Evolutionary conservation across 805 yeast species (phyloP), one percentile per base, ranked within the genome.

Genomic region (Blastobotrys robertii): DNA sequence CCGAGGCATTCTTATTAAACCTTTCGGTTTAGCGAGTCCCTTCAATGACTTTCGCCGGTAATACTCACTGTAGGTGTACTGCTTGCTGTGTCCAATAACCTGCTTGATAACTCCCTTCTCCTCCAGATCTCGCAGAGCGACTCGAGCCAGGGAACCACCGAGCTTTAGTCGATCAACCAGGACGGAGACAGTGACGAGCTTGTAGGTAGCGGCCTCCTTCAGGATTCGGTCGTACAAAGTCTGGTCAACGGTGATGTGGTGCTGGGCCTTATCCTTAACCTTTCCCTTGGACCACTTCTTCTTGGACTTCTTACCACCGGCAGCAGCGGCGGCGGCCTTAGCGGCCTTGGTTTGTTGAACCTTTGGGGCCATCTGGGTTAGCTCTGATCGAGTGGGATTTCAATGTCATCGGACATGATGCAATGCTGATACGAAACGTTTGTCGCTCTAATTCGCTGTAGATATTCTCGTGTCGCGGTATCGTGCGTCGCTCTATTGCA

Each of bases 251-350:
- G 84, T 76, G 66, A 92, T 88, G 68, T 87, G 81, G 81, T 92
- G 98, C 72, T 85, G 90, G 64, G 98, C 97, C 94, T 84, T 90
- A 77, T 92, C 99, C 88, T 94, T 92, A 73, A 87, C 95, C 82
- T 94, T 87, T 75, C 96, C 96, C 82, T 90, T 88, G 84, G 94
- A 84, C 98, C 97, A 92, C 95, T 92, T 92, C 94, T 92, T 90
- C 87, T 92, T 92, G 74, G 95, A 86, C 70, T 90, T 87, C 84
- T 88, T 88, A 82, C 97, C 95, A 84, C 97, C 97, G 72, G 97
- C 96, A 82, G 86, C 78, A 73, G 97, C 97, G 78, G 97, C 97
- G 68, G 97, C 97, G 69, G 96, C 96, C 80, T 90, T 90, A 69
- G 96, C 97, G 74, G 97, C 97, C 79, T 90, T 90, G 68, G 96